Base-by-base conservation (phyloP, 1,284 basidiomycete species). In the Anthracocystis walkeri region DNA sequence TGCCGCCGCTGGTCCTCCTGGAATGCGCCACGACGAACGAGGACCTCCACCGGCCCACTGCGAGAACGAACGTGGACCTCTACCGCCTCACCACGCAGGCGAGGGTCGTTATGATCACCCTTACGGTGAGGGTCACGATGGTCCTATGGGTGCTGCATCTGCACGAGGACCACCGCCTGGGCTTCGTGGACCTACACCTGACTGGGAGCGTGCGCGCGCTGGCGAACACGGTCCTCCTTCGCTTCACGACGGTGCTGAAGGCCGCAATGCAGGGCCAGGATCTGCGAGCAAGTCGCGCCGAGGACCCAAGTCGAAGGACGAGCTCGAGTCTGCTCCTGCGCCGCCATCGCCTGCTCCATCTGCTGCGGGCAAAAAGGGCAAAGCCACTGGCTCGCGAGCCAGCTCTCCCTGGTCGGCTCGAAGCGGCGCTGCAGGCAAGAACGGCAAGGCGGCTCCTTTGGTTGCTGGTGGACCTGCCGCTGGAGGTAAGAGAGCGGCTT, bases 361-460 rank as follows among this genome's bases (percentile, higher is more conserved):
- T 49, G 65, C 69, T 20, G 66, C 73, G 2, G 67, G 62, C 45
- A 77, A 66, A 52, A 77, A 69, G 56, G 62, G 62, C 55, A 72
- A 73, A 48, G 33, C 64, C n/a, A 55, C 56, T 2, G 59, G 65
- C 10, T 77, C 74, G 51, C 58, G 74, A 25, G 74, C 74, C 27
- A 62, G 74, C 65, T 77, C 74, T 10, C 74, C 74, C 12, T 77
- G 74, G 74, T 72, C 65, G 3, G 58, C 60, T 35, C 66, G 63
- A 33, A 62, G 62, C 10, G 48, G 51, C 11, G 51, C 60, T 35
- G 55, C 59, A 20, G 58, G 54, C 41, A 70, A 70, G 63, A 70
- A 66, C 27, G 58, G 65, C 27, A 67, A 67, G 48, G 27, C 18
- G 7, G 49, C 46, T 33, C 16, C 58, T 6, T 45, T 44, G n/a